Conservation (phyloP, 768 basidiomycete genomes). For the Kwoniella dendrophila region DNA sequence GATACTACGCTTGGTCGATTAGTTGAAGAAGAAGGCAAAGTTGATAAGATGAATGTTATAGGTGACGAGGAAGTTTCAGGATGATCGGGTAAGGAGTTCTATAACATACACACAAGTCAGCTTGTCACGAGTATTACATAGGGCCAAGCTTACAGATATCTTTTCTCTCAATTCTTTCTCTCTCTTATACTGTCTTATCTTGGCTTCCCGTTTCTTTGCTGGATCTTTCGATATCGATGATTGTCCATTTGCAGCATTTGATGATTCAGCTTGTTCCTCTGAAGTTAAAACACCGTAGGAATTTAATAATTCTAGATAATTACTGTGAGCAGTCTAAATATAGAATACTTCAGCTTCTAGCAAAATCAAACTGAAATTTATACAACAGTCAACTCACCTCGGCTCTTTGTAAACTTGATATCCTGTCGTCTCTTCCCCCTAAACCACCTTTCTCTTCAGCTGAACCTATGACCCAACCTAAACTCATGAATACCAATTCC, state of each 20-base stretch:
- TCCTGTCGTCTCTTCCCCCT: conserved; percentile 42
- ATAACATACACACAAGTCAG: background rate
- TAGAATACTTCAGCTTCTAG: background rate
- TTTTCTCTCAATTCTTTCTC: conserved; percentile 76
- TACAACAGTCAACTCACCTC: conserved; percentile 38
- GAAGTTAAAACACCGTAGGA: conserved; percentile 46
- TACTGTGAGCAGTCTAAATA: conserved; percentile 37
- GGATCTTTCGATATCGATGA: conserved; percentile 60
- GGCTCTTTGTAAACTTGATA: conserved; percentile 37
- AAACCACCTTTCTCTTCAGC: conserved; percentile 45
- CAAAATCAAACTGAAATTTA: background rate
- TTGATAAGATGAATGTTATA: conserved; percentile 35
- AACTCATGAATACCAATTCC: conserved; percentile 54
- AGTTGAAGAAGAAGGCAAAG: conserved; percentile 26
- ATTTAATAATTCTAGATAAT: conserved; percentile 44
- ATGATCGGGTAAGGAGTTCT: conserved; percentile 44
- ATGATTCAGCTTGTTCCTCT: conserved; percentile 42
- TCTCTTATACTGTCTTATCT: conserved; percentile 85
- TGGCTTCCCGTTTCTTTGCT: conserved; percentile 74
- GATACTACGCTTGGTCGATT: conserved; percentile 10
- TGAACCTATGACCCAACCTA: conserved; percentile 51
- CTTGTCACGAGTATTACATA: background rate
- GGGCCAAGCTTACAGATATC: conserved; percentile 64
- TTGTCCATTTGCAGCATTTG: conserved; percentile 21
- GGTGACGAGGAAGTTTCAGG: conserved; percentile 37